These are phyloP conservation scores for Stellera chamaejasme DNA, from an alignment of 345 rosid species.

Conservation along the genomic window DNA sequence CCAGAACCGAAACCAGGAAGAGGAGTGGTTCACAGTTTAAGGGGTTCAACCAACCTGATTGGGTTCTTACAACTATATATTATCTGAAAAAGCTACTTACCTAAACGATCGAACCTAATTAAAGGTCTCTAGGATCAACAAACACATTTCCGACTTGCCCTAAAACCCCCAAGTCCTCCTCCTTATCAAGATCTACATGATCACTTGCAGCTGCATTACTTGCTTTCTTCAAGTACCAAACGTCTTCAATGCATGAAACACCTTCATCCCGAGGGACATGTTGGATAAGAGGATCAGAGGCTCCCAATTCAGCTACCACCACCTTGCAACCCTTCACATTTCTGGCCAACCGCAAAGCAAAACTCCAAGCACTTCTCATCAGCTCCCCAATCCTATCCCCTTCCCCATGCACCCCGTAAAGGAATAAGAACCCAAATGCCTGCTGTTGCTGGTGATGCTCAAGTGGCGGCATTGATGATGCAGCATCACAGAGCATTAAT, in stretches of 20 bases:
- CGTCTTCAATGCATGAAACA: slow-evolving; percentile 31
- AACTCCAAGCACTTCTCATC: slow-evolving; percentile 31
- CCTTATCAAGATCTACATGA: background rate
- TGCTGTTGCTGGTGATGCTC: no score
- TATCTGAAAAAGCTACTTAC: no score
- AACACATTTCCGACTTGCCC: slow-evolving; percentile 39
- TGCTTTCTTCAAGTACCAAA: slow-evolving; percentile 47
- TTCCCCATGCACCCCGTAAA: slow-evolving; percentile 40
- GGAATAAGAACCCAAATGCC: slow-evolving; percentile 38
- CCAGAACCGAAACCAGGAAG: no score
- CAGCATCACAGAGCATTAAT: slow-evolving; percentile 6
- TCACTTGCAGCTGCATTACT: slow-evolving; percentile 1
- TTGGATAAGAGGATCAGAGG: slow-evolving; percentile 35
- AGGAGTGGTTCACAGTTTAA: no score
- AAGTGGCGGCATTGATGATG: slow-evolving; percentile 2
- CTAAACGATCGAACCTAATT: background rate
- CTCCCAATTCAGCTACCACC: slow-evolving; percentile 33
- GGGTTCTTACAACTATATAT: no score
- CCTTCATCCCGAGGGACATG: slow-evolving; percentile 25
- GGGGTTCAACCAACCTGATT: no score
- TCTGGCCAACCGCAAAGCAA: slow-evolving; percentile 31
- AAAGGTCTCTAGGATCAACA: slow-evolving; percentile 57
- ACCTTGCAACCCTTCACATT: slow-evolving; percentile 31
- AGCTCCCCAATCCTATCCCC: slow-evolving; percentile 42
- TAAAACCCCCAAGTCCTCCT: slow-evolving; percentile 7